These are phyloP conservation scores for Ceratocystis harringtonii DNA, from an alignment of 2,329 filamentous ascomycete genomes.

Conservation along the genomic window DNA sequence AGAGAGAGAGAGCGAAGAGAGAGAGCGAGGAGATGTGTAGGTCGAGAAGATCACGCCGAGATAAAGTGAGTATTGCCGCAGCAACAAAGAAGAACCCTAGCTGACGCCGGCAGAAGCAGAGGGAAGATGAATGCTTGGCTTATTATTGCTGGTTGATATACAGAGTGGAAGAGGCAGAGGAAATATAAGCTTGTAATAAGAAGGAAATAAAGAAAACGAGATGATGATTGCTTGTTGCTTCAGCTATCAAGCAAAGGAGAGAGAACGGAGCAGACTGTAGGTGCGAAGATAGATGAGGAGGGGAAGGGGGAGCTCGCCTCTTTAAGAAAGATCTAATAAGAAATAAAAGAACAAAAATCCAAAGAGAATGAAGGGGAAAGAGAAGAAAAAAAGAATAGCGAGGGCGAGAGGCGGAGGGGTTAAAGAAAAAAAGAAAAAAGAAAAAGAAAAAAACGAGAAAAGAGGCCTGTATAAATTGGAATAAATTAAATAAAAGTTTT, in stretches of 20 bases:
- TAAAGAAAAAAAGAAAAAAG: not conserved
- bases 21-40: not conserved
- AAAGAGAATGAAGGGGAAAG: not conserved
- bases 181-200: not conserved
- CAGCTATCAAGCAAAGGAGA: not conserved
- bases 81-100: not conserved
- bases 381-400: not conserved
- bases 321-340: not conserved
- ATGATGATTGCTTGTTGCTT: not conserved
- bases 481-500: not conserved
- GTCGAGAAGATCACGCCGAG: not conserved
- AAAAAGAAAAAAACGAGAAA: not conserved
- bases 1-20: not conserved
- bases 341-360: constrained; percentile 1
- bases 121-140: not conserved
- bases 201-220: constrained; percentile 2
- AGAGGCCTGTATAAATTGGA: not conserved
- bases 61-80: not conserved
- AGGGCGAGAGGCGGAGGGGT: not conserved
- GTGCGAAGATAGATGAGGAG: not conserved
- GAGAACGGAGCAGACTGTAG: too few relatives aligned
- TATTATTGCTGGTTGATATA: not conserved
- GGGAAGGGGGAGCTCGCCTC: not conserved
- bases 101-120: not conserved
- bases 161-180: not conserved